A percentile compares a stretch with the other conserved stretches of the same genome.
These are phyloP conservation scores for Calonectria crousiana DNA, from an alignment of 2,329 filamentous ascomycete species.

Conservation along the genomic window DNA sequence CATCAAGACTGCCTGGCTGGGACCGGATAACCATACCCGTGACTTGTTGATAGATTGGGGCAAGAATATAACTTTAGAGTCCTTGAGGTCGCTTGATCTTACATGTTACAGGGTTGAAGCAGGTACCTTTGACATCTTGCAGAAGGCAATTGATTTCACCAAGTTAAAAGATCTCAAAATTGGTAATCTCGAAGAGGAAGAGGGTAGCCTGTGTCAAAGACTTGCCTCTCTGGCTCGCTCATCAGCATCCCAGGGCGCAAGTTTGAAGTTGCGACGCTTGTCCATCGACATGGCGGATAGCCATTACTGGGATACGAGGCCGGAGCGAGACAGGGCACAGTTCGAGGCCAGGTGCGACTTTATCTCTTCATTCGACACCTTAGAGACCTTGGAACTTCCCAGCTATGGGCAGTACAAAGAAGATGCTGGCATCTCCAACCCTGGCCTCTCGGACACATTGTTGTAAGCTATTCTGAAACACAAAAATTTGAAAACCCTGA, in stretches of 20 bases:
- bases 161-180: constrained; percentile 19
- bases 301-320: too few relatives aligned
- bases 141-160: constrained; percentile 27
- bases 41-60: constrained; percentile 11
- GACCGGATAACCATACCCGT: not conserved
- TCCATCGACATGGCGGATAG: too few relatives aligned
- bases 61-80: not conserved
- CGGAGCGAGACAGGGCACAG: too few relatives aligned
- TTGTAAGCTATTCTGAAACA: too few relatives aligned
- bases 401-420: too few relatives aligned
- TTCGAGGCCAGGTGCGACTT: too few relatives aligned
- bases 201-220: not conserved
- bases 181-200: not conserved
- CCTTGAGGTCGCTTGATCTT: constrained; percentile 28
- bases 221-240: constrained; percentile 6
- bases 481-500: too few relatives aligned
- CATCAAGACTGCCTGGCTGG: not conserved
- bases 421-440: too few relatives aligned
- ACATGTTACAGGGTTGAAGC: not conserved
- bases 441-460: too few relatives aligned
- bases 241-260: not conserved
- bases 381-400: too few relatives aligned
- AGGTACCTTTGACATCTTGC: not conserved
- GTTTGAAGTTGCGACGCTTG: not conserved
- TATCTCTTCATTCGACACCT: too few relatives aligned